phyloP scores from a whole-genome alignment of 2,329 filamentous ascomycete genomes.

The Cyanodermella asteris region DNA sequence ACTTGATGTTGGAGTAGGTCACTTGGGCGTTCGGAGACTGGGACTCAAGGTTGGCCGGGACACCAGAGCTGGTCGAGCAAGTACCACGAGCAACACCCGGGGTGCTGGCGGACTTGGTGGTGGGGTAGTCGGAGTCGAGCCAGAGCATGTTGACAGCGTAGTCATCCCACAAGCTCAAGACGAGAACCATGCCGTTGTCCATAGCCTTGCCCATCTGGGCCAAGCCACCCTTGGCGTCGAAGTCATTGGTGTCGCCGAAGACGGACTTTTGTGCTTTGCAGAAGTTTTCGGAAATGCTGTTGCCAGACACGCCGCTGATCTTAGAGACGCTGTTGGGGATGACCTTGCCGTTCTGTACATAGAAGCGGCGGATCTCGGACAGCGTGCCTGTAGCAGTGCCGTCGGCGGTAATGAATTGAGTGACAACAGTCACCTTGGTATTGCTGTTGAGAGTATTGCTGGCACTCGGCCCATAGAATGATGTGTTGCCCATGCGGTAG shows the following conservation, averaged over 20 bases:
- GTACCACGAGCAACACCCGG: slow-evolving; percentile 32
- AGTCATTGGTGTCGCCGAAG: slow-evolving; percentile 33
- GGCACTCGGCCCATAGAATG: slow-evolving; percentile 43
- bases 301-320: slow-evolving; percentile 25
- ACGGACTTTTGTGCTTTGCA: slow-evolving; percentile 33
- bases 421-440: slow-evolving; percentile 41
- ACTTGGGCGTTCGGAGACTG: no score
- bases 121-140: slow-evolving; percentile 47
- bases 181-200: slow-evolving; percentile 37
- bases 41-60: no score
- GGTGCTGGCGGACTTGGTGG: slow-evolving; percentile 17
- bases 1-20: no score
- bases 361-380: slow-evolving; percentile 40
- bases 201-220: slow-evolving; percentile 32
- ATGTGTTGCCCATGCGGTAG: slow-evolving; percentile 41
- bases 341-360: slow-evolving; percentile 39
- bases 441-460: slow-evolving; percentile 36
- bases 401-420: slow-evolving; percentile 37
- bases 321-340: slow-evolving; percentile 32
- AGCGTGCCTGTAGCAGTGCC: slow-evolving; percentile 31
- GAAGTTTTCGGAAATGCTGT: slow-evolving; percentile 34
- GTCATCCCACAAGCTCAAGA: slow-evolving; percentile 42
- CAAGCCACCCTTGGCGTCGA: slow-evolving; percentile 33
- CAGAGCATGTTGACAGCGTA: slow-evolving; percentile 49
- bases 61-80: no score